A percentile compares a stretch with the other conserved stretches of the same genome.
Conservation (phyloP, 176 grass and related monocot species). For the Triticum urartu region DNA sequence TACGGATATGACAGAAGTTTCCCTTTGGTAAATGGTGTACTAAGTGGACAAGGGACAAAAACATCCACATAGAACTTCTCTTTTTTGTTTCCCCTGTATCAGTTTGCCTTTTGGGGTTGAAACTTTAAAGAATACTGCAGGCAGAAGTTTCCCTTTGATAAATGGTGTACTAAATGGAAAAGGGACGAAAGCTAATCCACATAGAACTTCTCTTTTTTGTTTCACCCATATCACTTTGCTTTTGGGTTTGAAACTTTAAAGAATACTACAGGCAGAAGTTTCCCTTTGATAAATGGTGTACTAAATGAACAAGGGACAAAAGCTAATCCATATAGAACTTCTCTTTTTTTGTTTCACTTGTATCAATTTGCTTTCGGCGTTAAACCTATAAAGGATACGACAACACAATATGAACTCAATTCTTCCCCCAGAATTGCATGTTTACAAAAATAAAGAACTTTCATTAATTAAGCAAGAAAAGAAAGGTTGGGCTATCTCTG, state of each 20-base stretch:
- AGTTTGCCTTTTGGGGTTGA: neutral
- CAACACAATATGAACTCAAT: neutral
- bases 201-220: neutral
- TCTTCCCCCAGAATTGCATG: neutral
- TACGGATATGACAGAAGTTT: neutral
- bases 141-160: neutral
- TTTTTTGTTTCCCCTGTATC: neutral
- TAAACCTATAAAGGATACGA: neutral
- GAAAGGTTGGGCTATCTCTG: too few relatives aligned
- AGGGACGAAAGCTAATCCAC: neutral
- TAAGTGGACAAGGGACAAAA: conserved; percentile 1
- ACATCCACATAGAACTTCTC: neutral
- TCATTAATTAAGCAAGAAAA: neutral
- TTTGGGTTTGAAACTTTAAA: neutral
- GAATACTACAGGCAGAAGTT: neutral
- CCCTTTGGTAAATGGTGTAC: neutral
- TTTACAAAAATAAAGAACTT: too few relatives aligned
- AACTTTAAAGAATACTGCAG: neutral
- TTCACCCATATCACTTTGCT: neutral
- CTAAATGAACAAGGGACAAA: neutral
- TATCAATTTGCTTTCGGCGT: neutral
- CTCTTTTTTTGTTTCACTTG: neutral
- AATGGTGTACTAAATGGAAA: conserved; percentile 8
- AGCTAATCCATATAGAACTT: neutral
- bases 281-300: neutral